phyloP scores from a whole-genome alignment of 106 monocot species.

The Ottelia alismoides region DNA sequence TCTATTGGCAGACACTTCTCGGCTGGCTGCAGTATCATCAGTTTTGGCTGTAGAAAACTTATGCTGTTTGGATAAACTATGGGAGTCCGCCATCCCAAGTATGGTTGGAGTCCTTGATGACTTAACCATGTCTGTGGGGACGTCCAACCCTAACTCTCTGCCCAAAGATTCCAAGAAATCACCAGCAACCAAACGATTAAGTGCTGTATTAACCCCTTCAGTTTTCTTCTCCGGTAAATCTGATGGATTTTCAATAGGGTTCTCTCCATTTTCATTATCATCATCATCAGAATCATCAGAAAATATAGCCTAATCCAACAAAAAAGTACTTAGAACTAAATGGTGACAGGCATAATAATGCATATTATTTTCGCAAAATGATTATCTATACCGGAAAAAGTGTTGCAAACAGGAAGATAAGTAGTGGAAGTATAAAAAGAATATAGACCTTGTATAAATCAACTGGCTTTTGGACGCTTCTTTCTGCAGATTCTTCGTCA shows the following conservation, averaged over 20 bases:
- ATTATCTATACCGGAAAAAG: too few species aligned
- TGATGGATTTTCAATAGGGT: slow-evolving; percentile 6
- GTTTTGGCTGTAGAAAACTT: too few species aligned
- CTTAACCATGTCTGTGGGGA: too few species aligned
- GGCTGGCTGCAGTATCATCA: too few species aligned
- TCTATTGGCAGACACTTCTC: too few species aligned
- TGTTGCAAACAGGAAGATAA: background rate
- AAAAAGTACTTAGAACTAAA: background rate
- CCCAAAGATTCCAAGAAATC: slow-evolving; percentile 94
- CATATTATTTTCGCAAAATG: background rate
- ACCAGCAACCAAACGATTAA: slow-evolving; percentile 80
- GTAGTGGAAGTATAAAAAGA: background rate
- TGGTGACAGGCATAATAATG: background rate
- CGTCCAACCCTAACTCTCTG: slow-evolving; percentile 78
- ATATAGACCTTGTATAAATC: slow-evolving; percentile 84
- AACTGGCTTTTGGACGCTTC: slow-evolving; percentile 56
- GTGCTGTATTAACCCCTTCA: slow-evolving; percentile 70
- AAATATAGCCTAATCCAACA: slow-evolving; percentile 66
- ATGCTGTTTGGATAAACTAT: too few species aligned
- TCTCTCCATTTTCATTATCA: slow-evolving; percentile 8
- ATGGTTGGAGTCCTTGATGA: too few species aligned
- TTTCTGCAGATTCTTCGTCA: slow-evolving; percentile 19
- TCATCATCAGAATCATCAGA: slow-evolving; percentile 79
- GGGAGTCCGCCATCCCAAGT: too few species aligned
- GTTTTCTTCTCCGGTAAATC: slow-evolving; percentile 31